Base-by-base conservation (phyloP, 192 early-diverging fungal species). In the Podila verticillata region DNA sequence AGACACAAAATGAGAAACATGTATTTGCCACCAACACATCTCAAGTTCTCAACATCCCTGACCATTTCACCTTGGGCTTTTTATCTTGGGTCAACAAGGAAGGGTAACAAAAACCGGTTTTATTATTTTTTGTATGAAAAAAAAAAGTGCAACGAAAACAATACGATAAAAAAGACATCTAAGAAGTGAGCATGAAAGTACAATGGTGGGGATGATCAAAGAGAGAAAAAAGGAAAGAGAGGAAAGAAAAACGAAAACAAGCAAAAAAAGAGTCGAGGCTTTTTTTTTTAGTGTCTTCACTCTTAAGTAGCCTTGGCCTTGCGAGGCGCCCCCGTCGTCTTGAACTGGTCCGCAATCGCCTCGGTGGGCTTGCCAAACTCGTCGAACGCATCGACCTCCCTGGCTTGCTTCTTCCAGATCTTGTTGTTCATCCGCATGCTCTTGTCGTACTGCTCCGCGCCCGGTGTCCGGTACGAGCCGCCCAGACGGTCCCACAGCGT, bases 401-500 rank as follows among this genome's bases (percentile, higher is more conserved):
- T 69, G 2, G 93, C 86, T 74, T 95, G 93, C 44, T 87, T 84
- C 26, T 86, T 83, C 84, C 90, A 92, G 10, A 92, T 85, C 9
- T 70, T 81, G 71, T 88, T 84, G 61, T 93, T 89, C 72, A 88
- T 90, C 63, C 88, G 86, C 54, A 88, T 64, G 24, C 82, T 81
- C 7, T 82, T 81, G 69, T 93, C 86, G 68, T 91, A 91, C 68
- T 92, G 89, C 61, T 93, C 90, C 10, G 82, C 80, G 8, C 86
- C 86, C 0, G 93, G 93, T 63, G 89, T 86, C 58, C 93, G 89
- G 67, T 93, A 90, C 35, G 92, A 89, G 13, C 87, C 85, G 65
- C 91, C 91, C 17, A 91, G 2, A 34, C 90, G 89, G 70, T 95
- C 96, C 93, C 96, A 99, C n/a, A 99, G 69, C 15, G 97, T 99